Evolutionary conservation across 805 yeast species (phyloP), one percentile per base, ranked within the genome.

Genomic region (Saccharomycopsis selenospora): DNA sequence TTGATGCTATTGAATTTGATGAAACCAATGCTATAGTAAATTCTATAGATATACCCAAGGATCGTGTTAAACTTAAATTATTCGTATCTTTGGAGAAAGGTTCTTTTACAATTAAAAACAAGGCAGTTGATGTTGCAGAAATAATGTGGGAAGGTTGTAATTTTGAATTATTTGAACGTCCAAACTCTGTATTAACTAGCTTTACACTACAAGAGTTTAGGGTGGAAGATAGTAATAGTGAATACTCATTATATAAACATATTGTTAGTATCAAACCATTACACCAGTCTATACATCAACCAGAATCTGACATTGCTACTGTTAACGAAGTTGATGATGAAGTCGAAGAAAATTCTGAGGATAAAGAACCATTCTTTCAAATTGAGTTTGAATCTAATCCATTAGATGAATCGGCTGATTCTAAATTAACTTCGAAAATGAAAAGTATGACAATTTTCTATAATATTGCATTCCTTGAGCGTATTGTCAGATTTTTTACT

Each of bases 1-100:
- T 88, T 59, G 95, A 87, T 52, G 95, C 97, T 0, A 90, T 93
- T 55, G 99, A 90, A 54, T 90, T 82, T 56, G 86, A 90, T 56
- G 96, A 90, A 53, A 65, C 71, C 18, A 70, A 75, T 43, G 69
- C 68, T 1, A 48, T 75, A 1, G 58, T 71, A 1, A 79, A 78
- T 25, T 67, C 82, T 1, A 66, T 80, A 4, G 82, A 84, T 50
- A 59, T 85, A 2, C 95, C 96, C 0, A 75, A 79, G 46, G 95
- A 88, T 50, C 68, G 86, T 29, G 76, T 84, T 3, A 76, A 76
- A n/a, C 59, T 83, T 47, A 84, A 83, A 53, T 59, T 91, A 3
- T 72, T 77, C 22, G 80, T 95, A 30, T 69, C 80, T 14, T 73
- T 93, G 55, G 72, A 80, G 38, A 78, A 76, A 43, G 99, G 98